These are phyloP conservation scores for Teratosphaeriaceae sp. DNA, from an alignment of 2,329 filamentous ascomycete species.

Conservation along the genomic window DNA sequence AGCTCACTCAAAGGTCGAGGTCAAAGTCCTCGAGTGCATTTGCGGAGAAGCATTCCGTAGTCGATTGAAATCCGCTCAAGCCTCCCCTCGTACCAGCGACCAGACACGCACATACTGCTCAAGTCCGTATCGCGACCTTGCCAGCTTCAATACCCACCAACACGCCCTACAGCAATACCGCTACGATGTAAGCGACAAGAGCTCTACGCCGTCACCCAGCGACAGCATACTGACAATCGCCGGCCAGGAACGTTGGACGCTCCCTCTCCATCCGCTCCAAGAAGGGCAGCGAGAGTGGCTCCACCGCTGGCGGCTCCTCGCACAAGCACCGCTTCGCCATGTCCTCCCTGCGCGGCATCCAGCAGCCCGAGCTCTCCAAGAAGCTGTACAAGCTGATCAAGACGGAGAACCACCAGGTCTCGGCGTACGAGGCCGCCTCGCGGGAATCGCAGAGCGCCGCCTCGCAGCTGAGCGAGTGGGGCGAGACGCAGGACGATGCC, in stretches of 20 bases:
- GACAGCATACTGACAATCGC: neutral
- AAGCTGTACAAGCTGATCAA: slow-evolving; percentile 91
- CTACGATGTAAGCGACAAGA: too few species aligned
- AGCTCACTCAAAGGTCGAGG: too few species aligned
- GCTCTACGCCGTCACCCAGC: too few species aligned
- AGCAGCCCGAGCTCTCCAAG: slow-evolving; percentile 82
- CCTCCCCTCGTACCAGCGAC: too few species aligned
- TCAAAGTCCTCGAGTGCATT: too few species aligned
- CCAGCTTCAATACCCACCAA: neutral
- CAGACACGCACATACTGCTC: too few species aligned
- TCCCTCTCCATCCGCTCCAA: slow-evolving; percentile 67
- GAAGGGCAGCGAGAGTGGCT: slow-evolving; percentile 39
- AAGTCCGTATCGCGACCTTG: neutral
- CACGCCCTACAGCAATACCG: neutral
- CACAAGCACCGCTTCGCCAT: slow-evolving; percentile 71
- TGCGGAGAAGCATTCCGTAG: too few species aligned
- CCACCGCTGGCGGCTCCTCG: slow-evolving; percentile 25
- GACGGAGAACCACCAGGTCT: slow-evolving; percentile 82
- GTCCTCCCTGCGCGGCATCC: slow-evolving; percentile 73
- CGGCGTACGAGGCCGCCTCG: slow-evolving; percentile 75
- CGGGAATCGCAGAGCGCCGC: slow-evolving; percentile 81
- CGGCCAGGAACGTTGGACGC: slow-evolving; percentile 39
- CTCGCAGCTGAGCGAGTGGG: slow-evolving; percentile 91
- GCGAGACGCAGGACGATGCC: slow-evolving; percentile 82
- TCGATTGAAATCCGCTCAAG: too few species aligned